A percentile compares a stretch with the other conserved stretches of the same genome.
These are phyloP conservation scores for Penicillium brasilianum DNA, from an alignment of 2,329 filamentous ascomycete genomes.

Conservation along the genomic window DNA sequence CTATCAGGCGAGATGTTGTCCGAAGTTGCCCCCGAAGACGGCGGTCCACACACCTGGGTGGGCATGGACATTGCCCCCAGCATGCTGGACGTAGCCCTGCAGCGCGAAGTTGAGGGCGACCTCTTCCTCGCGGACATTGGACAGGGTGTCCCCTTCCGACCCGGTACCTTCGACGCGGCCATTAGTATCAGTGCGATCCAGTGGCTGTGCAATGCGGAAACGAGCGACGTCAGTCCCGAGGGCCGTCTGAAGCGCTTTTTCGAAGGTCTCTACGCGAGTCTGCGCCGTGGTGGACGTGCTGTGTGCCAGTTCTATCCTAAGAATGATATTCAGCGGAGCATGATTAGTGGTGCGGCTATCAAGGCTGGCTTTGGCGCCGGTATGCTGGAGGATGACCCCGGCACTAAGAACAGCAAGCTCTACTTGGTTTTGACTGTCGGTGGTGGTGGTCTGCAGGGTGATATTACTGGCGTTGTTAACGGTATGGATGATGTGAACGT, in stretches of 20 bases:
- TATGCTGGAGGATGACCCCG: slow-evolving; percentile 91
- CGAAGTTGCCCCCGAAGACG: slow-evolving; percentile 68
- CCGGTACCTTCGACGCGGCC: slow-evolving; percentile 91
- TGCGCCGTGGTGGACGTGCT: slow-evolving; percentile 82
- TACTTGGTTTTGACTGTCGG: slow-evolving; percentile 94
- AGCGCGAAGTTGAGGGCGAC: slow-evolving; percentile 90
- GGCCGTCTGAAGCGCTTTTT: slow-evolving; percentile 86
- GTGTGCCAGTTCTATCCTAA: slow-evolving; percentile 99
- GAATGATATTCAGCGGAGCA: slow-evolving; percentile 85
- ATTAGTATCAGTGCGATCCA: slow-evolving; percentile 96
- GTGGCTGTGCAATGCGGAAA: slow-evolving; percentile 97
- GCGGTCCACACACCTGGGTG: slow-evolving; percentile 92
- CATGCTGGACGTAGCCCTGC: slow-evolving; percentile 96
- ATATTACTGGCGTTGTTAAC: slow-evolving; percentile 88
- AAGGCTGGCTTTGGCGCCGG: slow-evolving; percentile 95
- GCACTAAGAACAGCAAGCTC: slow-evolving; percentile 95
- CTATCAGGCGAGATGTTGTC: slow-evolving; percentile 93
- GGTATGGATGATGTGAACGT: slow-evolving; percentile 90
- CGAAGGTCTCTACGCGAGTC: slow-evolving; percentile 82
- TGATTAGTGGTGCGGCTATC: slow-evolving; percentile 90
- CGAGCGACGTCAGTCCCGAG: slow-evolving; percentile 78
- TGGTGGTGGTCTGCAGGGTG: slow-evolving; percentile 65
- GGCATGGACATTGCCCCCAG: slow-evolving; percentile 93
- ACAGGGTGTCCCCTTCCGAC: slow-evolving; percentile 90
- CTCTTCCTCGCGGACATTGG: slow-evolving; percentile 94